A percentile compares a stretch with the other conserved stretches of the same genome.
Evolutionary conservation across 768 basidiomycete genomes (phyloP).

Genomic region (Suillus clintonianus): DNA sequence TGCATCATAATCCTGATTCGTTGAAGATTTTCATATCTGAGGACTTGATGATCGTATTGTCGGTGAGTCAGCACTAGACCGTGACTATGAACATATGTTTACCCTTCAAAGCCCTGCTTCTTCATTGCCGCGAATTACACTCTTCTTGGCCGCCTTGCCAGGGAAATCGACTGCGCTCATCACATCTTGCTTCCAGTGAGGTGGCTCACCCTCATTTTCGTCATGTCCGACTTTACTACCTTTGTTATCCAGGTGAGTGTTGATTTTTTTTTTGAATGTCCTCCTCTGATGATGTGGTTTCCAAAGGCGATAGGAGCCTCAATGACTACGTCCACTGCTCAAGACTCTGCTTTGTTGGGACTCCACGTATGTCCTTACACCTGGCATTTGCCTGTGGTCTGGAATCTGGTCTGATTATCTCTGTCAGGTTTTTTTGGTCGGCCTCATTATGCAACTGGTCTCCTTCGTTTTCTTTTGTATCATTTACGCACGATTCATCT

Average conservation of each 20-base stretch:
- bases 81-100: not conserved
- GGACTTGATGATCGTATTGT: slow-evolving; percentile 62
- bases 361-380: slow-evolving; percentile 35
- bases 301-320: slow-evolving; percentile 50
- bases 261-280: not conserved
- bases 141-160: slow-evolving; percentile 61
- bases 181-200: slow-evolving; percentile 49
- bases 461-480: slow-evolving; percentile 53
- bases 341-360: slow-evolving; percentile 28
- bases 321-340: slow-evolving; percentile 43
- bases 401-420: not conserved
- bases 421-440: slow-evolving; percentile 56
- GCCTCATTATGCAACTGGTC: slow-evolving; percentile 54
- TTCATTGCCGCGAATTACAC: slow-evolving; percentile 73
- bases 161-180: slow-evolving; percentile 45
- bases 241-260: slow-evolving; percentile 61
- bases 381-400: not conserved
- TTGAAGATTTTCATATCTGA: slow-evolving; percentile 54
- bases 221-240: slow-evolving; percentile 63
- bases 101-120: slow-evolving; percentile 57
- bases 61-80: slow-evolving; percentile 30
- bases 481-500: slow-evolving; percentile 50
- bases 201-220: slow-evolving; percentile 59
- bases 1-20: slow-evolving; percentile 55
- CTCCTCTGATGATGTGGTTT: not conserved